Evolutionary conservation across 2,329 filamentous ascomycete genomes (phyloP), one percentile per base, ranked within the genome.

Genomic region (Phialophora chinensis): DNA sequence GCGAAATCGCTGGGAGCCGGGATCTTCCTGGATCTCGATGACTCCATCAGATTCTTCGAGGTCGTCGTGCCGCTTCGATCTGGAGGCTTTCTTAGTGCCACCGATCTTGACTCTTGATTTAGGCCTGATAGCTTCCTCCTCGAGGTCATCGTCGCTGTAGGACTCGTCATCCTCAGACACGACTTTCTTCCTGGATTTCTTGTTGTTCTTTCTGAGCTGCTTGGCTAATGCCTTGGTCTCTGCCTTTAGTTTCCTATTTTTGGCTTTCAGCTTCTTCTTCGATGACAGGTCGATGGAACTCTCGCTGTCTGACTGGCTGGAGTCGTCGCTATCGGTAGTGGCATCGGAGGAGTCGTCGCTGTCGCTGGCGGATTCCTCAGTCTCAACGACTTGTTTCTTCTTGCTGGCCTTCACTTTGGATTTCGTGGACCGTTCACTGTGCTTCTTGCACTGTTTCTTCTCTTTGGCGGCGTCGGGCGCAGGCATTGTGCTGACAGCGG

Each of bases 231-330:
- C 59, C 47, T 69, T 66, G 14, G 54, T 27, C 62, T 64, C 47
- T 14, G 72, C 66, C 47, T 68, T 66, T 42, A 58, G 62, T 29
- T 55, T 62, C 50, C 67, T 70, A 23, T 29, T 60, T 25, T 66
- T 67, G 29, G 27, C 61, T 42, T 67, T 69, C 49, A 50, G 14
- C 42, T 71, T 65, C 53, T 64, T 66, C 33, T 66, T 64, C 12
- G 56, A 53, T 2, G 62, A 60, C 14, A 65, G 53, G 49, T 64
- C 62, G 25, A 60, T 57, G 44, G 64, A 64, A 42, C 54, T 60
- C 38, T 69, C 67, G 17, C 35, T 62, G n/a, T 65, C 65, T 3
- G 65, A 69, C n/a, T 63, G 47, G 31, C 57, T 60, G 12, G 66
- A 68, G 33, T 42, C 50, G 59, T 63, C 63, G 52, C 63, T 66